phyloP scores from a whole-genome alignment of 176 grass and related monocot genomes.

The Oryza longistaminata region DNA sequence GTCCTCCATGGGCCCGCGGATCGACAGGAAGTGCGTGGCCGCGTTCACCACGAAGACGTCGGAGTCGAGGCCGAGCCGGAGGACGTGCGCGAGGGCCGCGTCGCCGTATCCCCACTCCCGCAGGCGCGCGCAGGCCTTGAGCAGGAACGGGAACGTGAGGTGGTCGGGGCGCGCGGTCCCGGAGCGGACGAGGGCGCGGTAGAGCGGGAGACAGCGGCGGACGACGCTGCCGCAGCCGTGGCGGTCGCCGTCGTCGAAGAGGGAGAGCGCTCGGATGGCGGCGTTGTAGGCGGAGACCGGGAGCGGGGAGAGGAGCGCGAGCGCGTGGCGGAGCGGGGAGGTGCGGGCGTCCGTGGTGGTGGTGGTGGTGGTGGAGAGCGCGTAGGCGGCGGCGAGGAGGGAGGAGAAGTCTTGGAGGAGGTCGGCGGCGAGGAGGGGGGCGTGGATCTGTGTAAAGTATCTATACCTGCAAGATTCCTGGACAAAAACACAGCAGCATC shows the following conservation, averaged over 20 bases:
- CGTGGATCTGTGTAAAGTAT: too few relatives aligned
- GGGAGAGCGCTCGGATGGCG: slow-evolving; percentile 17
- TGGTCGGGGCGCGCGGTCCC: slow-evolving; percentile 45
- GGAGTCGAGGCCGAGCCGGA: slow-evolving; percentile 32
- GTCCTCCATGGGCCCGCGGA: slow-evolving; percentile 37
- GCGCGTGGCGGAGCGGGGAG: slow-evolving; percentile 44
- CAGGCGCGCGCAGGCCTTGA: slow-evolving; percentile 64
- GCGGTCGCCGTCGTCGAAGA: background rate
- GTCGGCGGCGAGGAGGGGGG: slow-evolving; percentile 24
- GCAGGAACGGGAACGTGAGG: slow-evolving; percentile 63
- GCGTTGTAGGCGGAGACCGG: slow-evolving; percentile 36
- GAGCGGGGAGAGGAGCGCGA: slow-evolving; percentile 34
- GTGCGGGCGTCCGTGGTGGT: background rate
- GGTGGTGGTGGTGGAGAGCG: background rate
- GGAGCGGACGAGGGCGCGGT: slow-evolving; percentile 34
- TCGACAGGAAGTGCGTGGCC: slow-evolving; percentile 43
- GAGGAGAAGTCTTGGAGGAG: background rate
- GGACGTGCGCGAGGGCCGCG: slow-evolving; percentile 42
- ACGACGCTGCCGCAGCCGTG: background rate
- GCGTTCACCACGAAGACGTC: slow-evolving; percentile 67
- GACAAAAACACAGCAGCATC: background rate
- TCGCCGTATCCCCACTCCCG: slow-evolving; percentile 21
- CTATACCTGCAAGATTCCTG: background rate
- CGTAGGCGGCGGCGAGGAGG: slow-evolving; percentile 18
- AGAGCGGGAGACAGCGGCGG: slow-evolving; percentile 23